A percentile compares a stretch with the other conserved stretches of the same genome.
These are phyloP conservation scores for Citrus maxima DNA, from an alignment of 345 rosid genomes.

Conservation along the genomic window DNA sequence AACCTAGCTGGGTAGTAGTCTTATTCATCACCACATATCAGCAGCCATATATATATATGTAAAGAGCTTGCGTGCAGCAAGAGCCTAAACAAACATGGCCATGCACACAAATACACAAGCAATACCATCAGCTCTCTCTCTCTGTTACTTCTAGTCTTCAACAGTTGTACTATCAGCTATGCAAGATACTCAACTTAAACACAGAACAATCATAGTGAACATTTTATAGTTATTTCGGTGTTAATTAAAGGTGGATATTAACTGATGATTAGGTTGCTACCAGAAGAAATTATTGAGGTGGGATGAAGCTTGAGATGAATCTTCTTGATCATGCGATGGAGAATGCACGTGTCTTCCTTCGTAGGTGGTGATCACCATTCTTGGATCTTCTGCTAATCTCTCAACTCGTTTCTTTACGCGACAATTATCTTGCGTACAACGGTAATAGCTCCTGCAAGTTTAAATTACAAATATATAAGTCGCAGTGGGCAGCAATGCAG, in stretches of 20 bases:
- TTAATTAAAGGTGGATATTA: neutral
- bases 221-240: neutral
- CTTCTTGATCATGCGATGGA: slow-evolving; percentile 75
- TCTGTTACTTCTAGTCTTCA: neutral
- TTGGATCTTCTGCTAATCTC: slow-evolving; percentile 95
- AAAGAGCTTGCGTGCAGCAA: neutral
- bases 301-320: slow-evolving; percentile 39
- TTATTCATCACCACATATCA: neutral
- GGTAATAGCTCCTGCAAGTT: slow-evolving; percentile 81
- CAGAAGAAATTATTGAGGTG: slow-evolving; percentile 68
- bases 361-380: slow-evolving; percentile 98
- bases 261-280: slow-evolving; percentile 19
- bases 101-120: neutral
- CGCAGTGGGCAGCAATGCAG: too few relatives aligned
- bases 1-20: too few relatives aligned
- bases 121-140: neutral
- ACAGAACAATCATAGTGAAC: neutral
- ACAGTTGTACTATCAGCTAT: neutral
- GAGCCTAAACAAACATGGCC: neutral
- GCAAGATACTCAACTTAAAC: neutral
- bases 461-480: neutral
- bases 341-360: slow-evolving; percentile 94
- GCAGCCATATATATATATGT: neutral
- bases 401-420: slow-evolving; percentile 96
- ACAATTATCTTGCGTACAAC: slow-evolving; percentile 93